Conservation (phyloP, 2,329 filamentous ascomycete genomes). For the Neocatenulostroma microsporum region DNA sequence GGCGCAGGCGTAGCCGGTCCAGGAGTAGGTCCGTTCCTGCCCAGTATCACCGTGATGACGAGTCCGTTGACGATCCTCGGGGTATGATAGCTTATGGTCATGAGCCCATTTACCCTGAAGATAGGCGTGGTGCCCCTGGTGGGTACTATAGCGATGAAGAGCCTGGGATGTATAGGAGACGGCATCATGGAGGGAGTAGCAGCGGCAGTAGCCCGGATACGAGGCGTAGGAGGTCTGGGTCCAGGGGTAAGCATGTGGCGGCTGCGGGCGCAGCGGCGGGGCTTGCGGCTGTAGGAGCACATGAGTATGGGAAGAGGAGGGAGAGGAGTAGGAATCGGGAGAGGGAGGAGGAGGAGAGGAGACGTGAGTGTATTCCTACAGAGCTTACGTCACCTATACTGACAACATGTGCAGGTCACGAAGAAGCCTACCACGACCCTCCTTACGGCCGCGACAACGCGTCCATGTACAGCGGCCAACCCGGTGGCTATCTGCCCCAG, state of each 20-base stretch:
- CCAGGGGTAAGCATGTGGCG: constrained; percentile 45
- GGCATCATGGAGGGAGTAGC: constrained; percentile 37
- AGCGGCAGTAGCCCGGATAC: constrained; percentile 35
- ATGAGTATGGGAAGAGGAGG: constrained; percentile 50
- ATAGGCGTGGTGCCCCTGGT: constrained; percentile 30
- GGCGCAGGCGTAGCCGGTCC: constrained; percentile 25
- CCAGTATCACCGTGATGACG: constrained; percentile 33
- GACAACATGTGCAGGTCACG: constrained; percentile 12
- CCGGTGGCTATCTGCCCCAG: constrained; percentile 20
- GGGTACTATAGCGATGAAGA: constrained; percentile 33
- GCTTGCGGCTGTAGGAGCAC: constrained; percentile 47
- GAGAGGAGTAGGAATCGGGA: constrained; percentile 52
- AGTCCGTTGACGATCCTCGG: constrained; percentile 39
- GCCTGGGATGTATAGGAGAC: constrained; percentile 35
- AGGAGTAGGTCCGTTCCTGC: constrained; percentile 39
- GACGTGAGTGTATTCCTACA: constrained; percentile 3
- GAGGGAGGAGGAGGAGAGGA: constrained; percentile 11
- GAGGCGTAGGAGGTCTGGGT: constrained; percentile 39
- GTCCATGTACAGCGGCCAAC: constrained; percentile 23
- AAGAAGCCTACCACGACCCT: too few species aligned
- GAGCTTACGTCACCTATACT: neutral
- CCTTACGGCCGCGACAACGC: constrained; percentile 23
- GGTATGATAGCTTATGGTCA: constrained; percentile 58
- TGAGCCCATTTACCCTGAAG: constrained; percentile 53
- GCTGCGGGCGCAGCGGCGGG: constrained; percentile 52